Percentiles rank a stretch among this genome's conserved stretches.
phyloP scores from a whole-genome alignment of 2,329 filamentous ascomycete species.

The Dactylellina haptotyla region DNA sequence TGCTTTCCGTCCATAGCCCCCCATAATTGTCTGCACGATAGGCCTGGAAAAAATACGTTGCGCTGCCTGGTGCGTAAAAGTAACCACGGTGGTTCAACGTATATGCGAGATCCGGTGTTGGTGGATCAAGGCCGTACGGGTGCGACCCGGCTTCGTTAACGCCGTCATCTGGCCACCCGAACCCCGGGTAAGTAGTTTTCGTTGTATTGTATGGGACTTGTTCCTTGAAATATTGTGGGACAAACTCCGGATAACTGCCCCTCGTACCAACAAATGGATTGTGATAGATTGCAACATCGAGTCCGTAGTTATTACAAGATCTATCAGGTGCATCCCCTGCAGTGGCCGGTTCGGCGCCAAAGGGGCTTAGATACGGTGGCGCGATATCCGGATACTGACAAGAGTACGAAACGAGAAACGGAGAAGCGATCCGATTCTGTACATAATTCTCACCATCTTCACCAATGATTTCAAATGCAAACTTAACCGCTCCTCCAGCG shows the following conservation, averaged over 20 bases:
- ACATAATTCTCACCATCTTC: not conserved
- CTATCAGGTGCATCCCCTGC: not conserved
- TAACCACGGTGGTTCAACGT: constrained; percentile 20
- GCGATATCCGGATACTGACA: not conserved
- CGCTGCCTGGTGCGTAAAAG: constrained; percentile 1
- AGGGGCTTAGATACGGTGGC: constrained; percentile 5
- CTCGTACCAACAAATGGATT: not conserved
- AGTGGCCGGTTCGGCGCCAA: not conserved
- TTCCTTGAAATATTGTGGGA: not conserved
- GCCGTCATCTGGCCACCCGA: not conserved
- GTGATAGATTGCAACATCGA: constrained; percentile 9
- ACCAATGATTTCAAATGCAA: constrained; percentile 10
- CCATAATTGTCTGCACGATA: not conserved
- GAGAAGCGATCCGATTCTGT: not conserved
- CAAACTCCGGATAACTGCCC: not conserved
- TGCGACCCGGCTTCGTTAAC: not conserved
- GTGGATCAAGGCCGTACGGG: constrained; percentile 14
- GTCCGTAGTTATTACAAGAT: constrained; percentile 6
- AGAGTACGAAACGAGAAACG: constrained; percentile 8
- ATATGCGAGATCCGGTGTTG: not conserved
- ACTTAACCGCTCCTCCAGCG: not conserved
- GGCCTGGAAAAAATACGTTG: constrained; percentile 1
- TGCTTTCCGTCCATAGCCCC: not conserved
- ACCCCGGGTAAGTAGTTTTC: not conserved
- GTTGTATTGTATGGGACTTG: not conserved